Percentiles rank a stretch among this genome's conserved stretches.
These are phyloP conservation scores for Hanseniaspora nectarophila DNA, from an alignment of 805 yeast species.

Conservation along the genomic window DNA sequence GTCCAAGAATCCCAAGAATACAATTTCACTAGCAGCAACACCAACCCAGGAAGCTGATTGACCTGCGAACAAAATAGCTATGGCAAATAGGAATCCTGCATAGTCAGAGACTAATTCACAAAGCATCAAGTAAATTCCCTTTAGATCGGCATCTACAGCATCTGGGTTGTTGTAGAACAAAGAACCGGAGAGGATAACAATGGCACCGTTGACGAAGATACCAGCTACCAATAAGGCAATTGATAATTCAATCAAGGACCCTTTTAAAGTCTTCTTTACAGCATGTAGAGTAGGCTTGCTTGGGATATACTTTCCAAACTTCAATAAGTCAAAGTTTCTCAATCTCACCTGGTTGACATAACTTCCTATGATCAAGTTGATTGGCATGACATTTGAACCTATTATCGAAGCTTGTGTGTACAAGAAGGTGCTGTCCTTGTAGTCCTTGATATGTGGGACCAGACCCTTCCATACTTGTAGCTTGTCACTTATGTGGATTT, in stretches of 20 bases:
- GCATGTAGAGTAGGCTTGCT: constrained; percentile 73
- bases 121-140: constrained; percentile 65
- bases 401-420: constrained; percentile 72
- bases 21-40: constrained; percentile 88
- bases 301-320: constrained; percentile 33
- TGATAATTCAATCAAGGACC: constrained; percentile 70
- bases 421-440: constrained; percentile 50
- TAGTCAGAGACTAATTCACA: constrained; percentile 61
- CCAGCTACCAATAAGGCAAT: constrained; percentile 78
- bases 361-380: constrained; percentile 74
- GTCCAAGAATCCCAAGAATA: constrained; percentile 73
- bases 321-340: constrained; percentile 57
- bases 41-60: constrained; percentile 92
- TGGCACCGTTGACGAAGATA: constrained; percentile 82
- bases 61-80: constrained; percentile 83
- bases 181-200: constrained; percentile 83
- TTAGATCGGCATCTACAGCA: constrained; percentile 67
- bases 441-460: constrained; percentile 39
- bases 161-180: constrained; percentile 55
- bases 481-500: constrained; percentile 46
- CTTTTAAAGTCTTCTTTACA: constrained; percentile 63
- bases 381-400: constrained; percentile 96
- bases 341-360: constrained; percentile 80
- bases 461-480: constrained; percentile 61
- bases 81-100: constrained; percentile 80